Base-by-base conservation (phyloP, 257 asterid species). In the Solanum ahanhuiri region DNA sequence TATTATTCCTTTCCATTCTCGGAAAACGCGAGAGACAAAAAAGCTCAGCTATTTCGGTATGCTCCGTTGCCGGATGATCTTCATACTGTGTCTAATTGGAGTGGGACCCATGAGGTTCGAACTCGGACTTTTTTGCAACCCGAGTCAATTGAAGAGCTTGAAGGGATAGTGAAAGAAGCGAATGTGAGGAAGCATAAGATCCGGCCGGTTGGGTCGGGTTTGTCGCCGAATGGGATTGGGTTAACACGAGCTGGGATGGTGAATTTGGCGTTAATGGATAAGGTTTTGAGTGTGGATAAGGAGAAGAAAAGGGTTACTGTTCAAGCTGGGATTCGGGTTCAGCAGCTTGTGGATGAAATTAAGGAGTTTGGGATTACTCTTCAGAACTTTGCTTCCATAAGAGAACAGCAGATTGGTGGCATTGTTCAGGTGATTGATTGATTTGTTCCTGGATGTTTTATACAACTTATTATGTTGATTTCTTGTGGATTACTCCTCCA, bases 381-480 rank as follows among this genome's bases (percentile, higher is more conserved):
- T 88, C 98, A 96, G 93, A 96, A 96, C 88, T 96, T 96, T 85
- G 98, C 99, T 2, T 96, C 99, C 4, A 96, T 96, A 72, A 92
- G 98, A 82, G 99, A 96, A 88, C 99, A 96, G 88, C 99, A 95
- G 91, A 91, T 96, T 90, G 99, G 98, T 85, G 99, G 99, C 88
- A 95, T 95, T 91, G 84, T 96, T 45, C 99, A 96, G 98, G 98
- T 71, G 25, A 71, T 34, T 71, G 25, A 69, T 69, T 12, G 18
- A 67, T 71, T 71, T 71, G 14, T 17, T 69, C 11, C 39, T 31
- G 41, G 41, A 69, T 67, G 33, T 72, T 22, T 60, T 60, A 60
- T 9, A n/a, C 69, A 3, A n/a, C 14, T 58, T 9, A 58, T 58
- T n/a, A 22, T 58, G 28, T 58, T 5, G 12, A 60, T 60, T 60